Evolutionary conservation across 2,329 filamentous ascomycete species (phyloP).

Genomic region (Plenodomus lindquistii): DNA sequence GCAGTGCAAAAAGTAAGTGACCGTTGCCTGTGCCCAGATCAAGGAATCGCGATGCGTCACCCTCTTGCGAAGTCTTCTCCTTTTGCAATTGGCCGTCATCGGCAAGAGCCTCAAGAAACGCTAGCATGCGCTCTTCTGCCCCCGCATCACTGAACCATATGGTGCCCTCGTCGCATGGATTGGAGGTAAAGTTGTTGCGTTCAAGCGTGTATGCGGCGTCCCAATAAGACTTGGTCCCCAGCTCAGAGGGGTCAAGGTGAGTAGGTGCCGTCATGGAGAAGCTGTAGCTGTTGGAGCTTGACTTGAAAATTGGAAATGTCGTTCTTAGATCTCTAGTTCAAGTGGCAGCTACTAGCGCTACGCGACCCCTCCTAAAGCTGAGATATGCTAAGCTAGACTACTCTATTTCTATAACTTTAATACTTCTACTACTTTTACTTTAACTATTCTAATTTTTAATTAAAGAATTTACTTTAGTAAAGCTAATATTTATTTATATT

Average conservation of each 20-base stretch:
- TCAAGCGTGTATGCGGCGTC: conserved; percentile 72
- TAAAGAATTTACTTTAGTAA: too few species aligned
- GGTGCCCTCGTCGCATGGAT: conserved; percentile 80
- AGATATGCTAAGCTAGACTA: too few species aligned
- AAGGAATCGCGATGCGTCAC: conserved; percentile 58
- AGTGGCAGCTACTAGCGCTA: too few species aligned
- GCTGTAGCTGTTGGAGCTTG: neutral
- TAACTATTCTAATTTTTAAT: too few species aligned
- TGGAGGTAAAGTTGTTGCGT: conserved; percentile 69
- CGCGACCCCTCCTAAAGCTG: too few species aligned
- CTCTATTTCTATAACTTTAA: too few species aligned
- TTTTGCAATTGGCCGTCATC: conserved; percentile 52
- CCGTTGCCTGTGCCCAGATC: conserved; percentile 96
- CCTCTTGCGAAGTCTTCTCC: conserved; percentile 16
- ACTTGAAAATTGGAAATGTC: too few species aligned
- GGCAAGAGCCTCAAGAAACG: conserved; percentile 61
- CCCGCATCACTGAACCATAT: conserved; percentile 96
- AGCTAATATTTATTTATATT: too few species aligned
- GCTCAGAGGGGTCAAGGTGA: conserved; percentile 71
- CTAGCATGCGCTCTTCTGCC: conserved; percentile 79
- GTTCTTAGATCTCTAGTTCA: too few species aligned
- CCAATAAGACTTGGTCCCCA: conserved; percentile 76
- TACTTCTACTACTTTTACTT: too few species aligned
- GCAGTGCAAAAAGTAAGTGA: conserved; percentile 80
- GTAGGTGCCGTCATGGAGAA: conserved; percentile 23